A percentile compares a stretch with the other conserved stretches of the same genome.
phyloP scores from a whole-genome alignment of 2,329 filamentous ascomycete genomes.

The Acephala macrosclerotiorum region DNA sequence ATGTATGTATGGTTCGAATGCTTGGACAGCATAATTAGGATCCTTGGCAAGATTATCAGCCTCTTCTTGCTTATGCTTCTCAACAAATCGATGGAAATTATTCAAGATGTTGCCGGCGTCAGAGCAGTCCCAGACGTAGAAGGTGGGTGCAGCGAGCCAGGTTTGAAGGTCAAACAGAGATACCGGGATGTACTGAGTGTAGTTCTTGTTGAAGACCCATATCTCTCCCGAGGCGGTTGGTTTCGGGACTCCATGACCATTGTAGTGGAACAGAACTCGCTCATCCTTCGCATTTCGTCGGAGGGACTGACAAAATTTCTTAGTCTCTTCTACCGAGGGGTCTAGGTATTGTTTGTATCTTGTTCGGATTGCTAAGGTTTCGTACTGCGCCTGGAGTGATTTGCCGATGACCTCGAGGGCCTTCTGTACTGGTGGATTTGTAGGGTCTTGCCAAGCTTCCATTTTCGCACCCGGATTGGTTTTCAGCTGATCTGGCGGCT shows the following conservation, averaged over 20 bases:
- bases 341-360: constrained; percentile 97
- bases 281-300: constrained; percentile 95
- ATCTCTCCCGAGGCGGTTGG: constrained; percentile 96
- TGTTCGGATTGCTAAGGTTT: constrained; percentile 93
- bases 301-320: constrained; percentile 92
- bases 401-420: constrained; percentile 95
- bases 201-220: constrained; percentile 99
- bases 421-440: constrained; percentile 79
- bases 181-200: constrained; percentile 98
- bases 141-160: constrained; percentile 93
- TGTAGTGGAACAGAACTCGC: constrained; percentile 97
- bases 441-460: constrained; percentile 97
- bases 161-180: constrained; percentile 94
- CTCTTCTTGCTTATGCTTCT: constrained; percentile 94
- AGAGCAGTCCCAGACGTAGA: constrained; percentile 98
- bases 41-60: constrained; percentile 78
- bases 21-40: constrained; percentile 82
- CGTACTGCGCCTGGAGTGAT: constrained; percentile 94
- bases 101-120: constrained; percentile 94
- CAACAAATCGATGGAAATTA: constrained; percentile 93
- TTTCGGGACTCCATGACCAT: constrained; percentile 95
- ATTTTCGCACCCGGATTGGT: constrained; percentile 92
- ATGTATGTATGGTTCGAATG: constrained; percentile 77
- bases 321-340: constrained; percentile 95
- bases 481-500: constrained; percentile 96